Percentiles rank a stretch among this genome's conserved stretches.
phyloP scores from a whole-genome alignment of 2,329 filamentous ascomycete genomes.

The Fusarium annulatum region DNA sequence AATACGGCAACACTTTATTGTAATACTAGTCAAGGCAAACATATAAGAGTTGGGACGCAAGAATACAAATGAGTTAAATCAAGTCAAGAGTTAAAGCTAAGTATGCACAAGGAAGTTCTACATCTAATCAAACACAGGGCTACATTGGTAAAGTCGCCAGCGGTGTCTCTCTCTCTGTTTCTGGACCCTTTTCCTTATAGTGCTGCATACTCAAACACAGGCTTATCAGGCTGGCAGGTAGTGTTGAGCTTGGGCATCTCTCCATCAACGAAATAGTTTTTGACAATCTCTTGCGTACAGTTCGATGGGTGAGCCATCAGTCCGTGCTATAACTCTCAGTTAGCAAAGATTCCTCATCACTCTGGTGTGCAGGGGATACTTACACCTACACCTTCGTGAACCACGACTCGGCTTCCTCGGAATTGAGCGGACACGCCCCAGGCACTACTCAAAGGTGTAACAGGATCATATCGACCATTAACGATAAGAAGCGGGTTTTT shows the following conservation, averaged over 20 bases:
- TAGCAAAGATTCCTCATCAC: neutral
- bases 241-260: conserved; percentile 3
- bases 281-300: neutral
- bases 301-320: neutral
- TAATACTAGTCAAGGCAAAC: too few species aligned
- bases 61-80: fast-evolving
- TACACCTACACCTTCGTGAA: conserved; percentile 12
- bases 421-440: conserved; percentile 3
- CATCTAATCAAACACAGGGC: neutral
- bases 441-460: neutral
- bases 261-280: neutral
- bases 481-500: neutral
- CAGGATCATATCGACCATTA: neutral
- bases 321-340: neutral
- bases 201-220: neutral
- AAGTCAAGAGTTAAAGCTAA: neutral
- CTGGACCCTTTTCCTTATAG: fast-evolving
- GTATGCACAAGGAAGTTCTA: neutral
- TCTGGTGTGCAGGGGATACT: neutral
- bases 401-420: conserved; percentile 1
- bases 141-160: fast-evolving
- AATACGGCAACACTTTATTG: too few species aligned
- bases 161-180: neutral
- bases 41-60: fast-evolving
- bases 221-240: neutral